Evolutionary conservation across 2,329 filamentous ascomycete genomes (phyloP), one percentile per base, ranked within the genome.

Genomic region (Sporothrix schenckii): DNA sequence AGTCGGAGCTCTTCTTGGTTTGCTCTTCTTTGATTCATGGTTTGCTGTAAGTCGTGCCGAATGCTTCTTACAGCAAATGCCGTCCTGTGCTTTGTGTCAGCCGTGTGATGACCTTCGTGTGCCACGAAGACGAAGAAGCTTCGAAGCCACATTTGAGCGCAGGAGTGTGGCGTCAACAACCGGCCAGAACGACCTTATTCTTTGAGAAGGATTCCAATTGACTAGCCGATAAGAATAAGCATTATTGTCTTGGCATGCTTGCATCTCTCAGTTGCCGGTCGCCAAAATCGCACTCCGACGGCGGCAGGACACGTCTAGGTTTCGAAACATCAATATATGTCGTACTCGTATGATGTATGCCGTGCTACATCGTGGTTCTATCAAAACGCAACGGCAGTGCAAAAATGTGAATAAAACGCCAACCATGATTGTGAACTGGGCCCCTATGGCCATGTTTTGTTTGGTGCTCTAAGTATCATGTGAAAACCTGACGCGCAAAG

Each of bases 231-330:
- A 63, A 11, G 11, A n/a, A 63, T 34, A 27, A 63, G 39, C 58
- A 63, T 47, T 63, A 63, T 27, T 63, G 58, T 47, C 58, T 63
- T 63, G 58, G 58, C 58, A 47, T 21, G 13, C 41, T 47, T 47
- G 44, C 58, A 47, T 39, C 39, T 39, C n/a, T 47, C 47, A 21
- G 5, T 63, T 39, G 58, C 58, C 11, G 34, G 34, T 39, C 27
- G n/a, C 58, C 58, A 58, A 58, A 39, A 24, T 54, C 24, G 52
- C 30, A 54, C 24, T 54, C 24, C 52, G 24, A 54, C 14, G 52
- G 24, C 52, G 16, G 44, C 52, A 54, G 11, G 53, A 5, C 53
- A 19, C 53, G 14, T n/a, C 27, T 34, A 6, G 58, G 58, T 19
- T 63, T 47, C n/a, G 39, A 63, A 63, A 63, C 58, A 27, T 50